Evolutionary conservation across 148 eudicot genomes (phyloP).

Genomic region (Spergularia bocconei): DNA sequence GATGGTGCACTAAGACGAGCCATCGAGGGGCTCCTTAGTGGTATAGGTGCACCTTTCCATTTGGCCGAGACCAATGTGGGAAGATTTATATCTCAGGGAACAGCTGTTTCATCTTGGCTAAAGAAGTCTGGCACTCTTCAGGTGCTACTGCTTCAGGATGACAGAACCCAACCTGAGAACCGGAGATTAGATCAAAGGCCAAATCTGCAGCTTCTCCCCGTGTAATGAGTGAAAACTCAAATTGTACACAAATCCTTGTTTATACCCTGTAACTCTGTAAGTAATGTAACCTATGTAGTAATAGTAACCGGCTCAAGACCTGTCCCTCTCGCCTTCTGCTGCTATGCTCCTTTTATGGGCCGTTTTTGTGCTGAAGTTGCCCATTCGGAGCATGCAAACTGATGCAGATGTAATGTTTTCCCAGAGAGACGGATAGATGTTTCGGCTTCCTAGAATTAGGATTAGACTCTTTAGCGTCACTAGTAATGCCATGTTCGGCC

Average conservation of each 20-base stretch:
- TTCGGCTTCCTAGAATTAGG: background rate
- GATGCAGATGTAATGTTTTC: background rate
- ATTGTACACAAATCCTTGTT: background rate
- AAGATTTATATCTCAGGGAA: conserved; percentile 75
- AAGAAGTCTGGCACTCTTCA: conserved; percentile 67
- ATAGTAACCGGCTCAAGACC: conserved; percentile 8
- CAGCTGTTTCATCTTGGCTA: conserved; percentile 77
- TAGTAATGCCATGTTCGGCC: too few relatives aligned
- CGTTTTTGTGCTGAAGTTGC: conserved; percentile 16
- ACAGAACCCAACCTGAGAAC: conserved; percentile 34
- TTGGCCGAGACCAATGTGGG: conserved; percentile 77
- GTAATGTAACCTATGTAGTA: conserved; percentile 18
- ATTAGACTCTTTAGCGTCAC: background rate
- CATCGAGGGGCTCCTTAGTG: conserved; percentile 65
- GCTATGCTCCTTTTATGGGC: background rate
- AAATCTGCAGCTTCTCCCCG: conserved; percentile 36
- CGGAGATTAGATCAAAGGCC: conserved; percentile 34
- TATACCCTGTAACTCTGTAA: conserved; percentile 25
- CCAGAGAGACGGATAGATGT: background rate
- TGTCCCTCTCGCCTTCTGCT: background rate
- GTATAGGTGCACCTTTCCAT: conserved; percentile 77
- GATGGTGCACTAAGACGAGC: conserved; percentile 77
- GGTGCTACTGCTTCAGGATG: conserved; percentile 72
- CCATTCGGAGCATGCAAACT: conserved; percentile 12
- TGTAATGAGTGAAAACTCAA: conserved; percentile 22